phyloP scores from a whole-genome alignment of 768 basidiomycete species.

The Naganishia onofrii region DNA sequence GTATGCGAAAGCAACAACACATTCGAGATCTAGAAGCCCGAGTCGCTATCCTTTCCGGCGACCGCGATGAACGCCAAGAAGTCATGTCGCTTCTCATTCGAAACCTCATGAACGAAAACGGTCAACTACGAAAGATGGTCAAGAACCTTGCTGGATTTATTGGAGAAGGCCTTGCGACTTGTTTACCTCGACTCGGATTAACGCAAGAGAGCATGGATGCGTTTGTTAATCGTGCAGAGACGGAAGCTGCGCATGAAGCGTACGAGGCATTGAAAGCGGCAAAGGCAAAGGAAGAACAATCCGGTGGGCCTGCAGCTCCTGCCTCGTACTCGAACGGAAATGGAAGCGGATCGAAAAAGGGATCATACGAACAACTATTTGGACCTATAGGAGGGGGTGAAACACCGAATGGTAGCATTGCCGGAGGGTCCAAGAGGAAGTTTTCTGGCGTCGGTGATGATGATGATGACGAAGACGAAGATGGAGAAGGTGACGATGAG shows the following conservation, averaged over 20 bases:
- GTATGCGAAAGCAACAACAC: slow-evolving; percentile 79
- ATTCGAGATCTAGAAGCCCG: slow-evolving; percentile 93
- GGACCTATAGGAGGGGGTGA: slow-evolving; percentile 6
- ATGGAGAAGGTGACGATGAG: slow-evolving; percentile 17
- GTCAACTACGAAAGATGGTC: slow-evolving; percentile 73
- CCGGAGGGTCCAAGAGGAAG: slow-evolving; percentile 13
- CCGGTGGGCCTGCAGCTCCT: not conserved
- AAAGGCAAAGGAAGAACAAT: slow-evolving; percentile 35
- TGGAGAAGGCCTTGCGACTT: slow-evolving; percentile 63
- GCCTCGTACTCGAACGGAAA: not conserved
- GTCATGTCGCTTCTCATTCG: slow-evolving; percentile 74
- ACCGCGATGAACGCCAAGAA: slow-evolving; percentile 80
- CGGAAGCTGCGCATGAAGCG: slow-evolving; percentile 89
- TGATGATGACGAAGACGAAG: slow-evolving; percentile 17
- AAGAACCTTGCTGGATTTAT: slow-evolving; percentile 75
- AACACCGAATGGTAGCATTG: not conserved
- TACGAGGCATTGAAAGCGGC: slow-evolving; percentile 68
- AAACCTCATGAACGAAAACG: slow-evolving; percentile 89
- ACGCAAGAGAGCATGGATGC: slow-evolving; percentile 66
- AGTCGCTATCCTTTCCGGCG: slow-evolving; percentile 89
- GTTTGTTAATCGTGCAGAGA: slow-evolving; percentile 80
- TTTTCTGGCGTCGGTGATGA: slow-evolving; percentile 8
- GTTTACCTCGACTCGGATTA: slow-evolving; percentile 47
- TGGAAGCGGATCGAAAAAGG: slow-evolving; percentile 22
- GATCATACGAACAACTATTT: slow-evolving; percentile 25